phyloP scores from a whole-genome alignment of 1,284 basidiomycete genomes.

The Puccinia triticina region DNA sequence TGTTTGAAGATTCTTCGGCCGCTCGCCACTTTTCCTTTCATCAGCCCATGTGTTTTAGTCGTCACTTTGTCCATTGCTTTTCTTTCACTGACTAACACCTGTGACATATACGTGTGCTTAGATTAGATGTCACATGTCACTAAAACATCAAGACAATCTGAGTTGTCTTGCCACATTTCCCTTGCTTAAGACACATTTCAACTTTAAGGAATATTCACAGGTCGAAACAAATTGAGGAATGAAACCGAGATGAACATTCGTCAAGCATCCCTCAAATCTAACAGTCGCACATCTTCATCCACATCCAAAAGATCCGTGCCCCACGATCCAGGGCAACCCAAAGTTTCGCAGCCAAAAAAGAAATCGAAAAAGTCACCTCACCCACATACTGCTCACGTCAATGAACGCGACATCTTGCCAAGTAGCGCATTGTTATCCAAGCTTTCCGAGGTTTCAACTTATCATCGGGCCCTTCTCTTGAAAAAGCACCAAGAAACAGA shows the following conservation, averaged over 20 bases:
- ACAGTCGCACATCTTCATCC: background rate
- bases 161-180: too few species aligned
- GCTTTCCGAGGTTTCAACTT: background rate
- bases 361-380: background rate
- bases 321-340: background rate
- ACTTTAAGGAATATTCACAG: too few species aligned
- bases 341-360: background rate
- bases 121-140: too few species aligned
- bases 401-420: background rate
- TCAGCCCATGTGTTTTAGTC: too few species aligned
- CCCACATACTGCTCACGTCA: too few species aligned
- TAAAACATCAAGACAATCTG: too few species aligned
- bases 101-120: too few species aligned
- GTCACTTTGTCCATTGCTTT: too few species aligned
- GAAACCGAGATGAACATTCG: background rate
- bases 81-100: too few species aligned
- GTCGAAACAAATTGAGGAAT: background rate
- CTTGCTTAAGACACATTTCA: too few species aligned
- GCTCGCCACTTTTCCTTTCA: too few species aligned
- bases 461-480: conserved; percentile 15
- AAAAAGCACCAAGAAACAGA: conserved; percentile 1
- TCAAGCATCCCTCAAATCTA: conserved; percentile 8
- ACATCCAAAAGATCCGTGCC: background rate
- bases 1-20: too few species aligned
- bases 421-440: background rate